Evolutionary conservation across 345 rosid genomes (phyloP), one percentile per base, ranked within the genome.

Genomic region (Turritis glabra): DNA sequence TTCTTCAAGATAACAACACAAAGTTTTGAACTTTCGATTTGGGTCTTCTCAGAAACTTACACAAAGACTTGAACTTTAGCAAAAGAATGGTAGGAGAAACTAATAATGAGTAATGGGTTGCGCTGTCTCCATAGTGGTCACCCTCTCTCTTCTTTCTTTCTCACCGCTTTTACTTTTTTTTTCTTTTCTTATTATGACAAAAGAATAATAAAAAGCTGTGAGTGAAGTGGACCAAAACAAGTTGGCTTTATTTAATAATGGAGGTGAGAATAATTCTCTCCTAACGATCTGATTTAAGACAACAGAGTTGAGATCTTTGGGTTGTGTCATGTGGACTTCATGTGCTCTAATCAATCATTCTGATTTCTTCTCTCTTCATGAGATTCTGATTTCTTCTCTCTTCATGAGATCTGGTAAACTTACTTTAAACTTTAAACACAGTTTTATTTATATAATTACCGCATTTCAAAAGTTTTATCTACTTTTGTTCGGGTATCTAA

Each of bases 101-200:
- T 29, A 50, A 76, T 73, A 53, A 81, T 80, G 72, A 80, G 79
- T 54, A 78, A 58, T 55, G 64, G 83, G 72, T 64, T 79, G 75
- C 61, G 30, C 35, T 69, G 80, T 66, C 79, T 73, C 59, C 19
- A 35, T 22, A 74, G 77, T 73, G 82, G 77, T 70, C 83, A 71
- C 75, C 69, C 81, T 53, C 71, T 72, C 77, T 64, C 57, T n/a
- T 25, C 26, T 59, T 26, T 60, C 26, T 22, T 14, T 59, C 15
- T 59, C 67, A 47, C 75, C 18, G 33, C 66, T 23, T 70, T 70
- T 30, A 19, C 35, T 69, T 43, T 44, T 6, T 13, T 68, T 25
- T 33, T 23, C n/a, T 10, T 25, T 18, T 32, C 4, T 5, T 1
- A 40, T 13, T 53, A 53, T 52, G 32, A 53, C 1, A 25, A 26